These are phyloP conservation scores for Fusarium ramigenum DNA, from an alignment of 2,329 filamentous ascomycete species.

Conservation along the genomic window DNA sequence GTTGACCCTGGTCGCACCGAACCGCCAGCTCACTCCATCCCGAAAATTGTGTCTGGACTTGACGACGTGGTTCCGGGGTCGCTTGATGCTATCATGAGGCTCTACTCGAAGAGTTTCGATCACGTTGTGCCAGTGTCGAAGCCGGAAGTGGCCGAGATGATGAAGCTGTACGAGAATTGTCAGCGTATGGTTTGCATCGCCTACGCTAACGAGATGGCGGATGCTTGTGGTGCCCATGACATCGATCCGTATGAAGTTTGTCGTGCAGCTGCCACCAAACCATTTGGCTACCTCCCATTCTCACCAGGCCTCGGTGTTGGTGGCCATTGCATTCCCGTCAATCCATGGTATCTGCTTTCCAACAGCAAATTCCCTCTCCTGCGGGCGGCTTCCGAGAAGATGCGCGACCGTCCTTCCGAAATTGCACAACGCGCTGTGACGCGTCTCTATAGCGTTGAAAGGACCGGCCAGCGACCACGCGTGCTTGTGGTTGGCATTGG, in stretches of 20 bases:
- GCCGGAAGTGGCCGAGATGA: conserved; percentile 67
- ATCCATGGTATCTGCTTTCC: conserved; percentile 62
- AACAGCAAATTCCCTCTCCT: conserved; percentile 59
- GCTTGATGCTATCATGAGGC: conserved; percentile 52
- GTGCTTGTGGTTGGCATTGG: conserved; percentile 59
- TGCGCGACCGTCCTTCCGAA: conserved; percentile 53
- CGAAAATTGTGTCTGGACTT: conserved; percentile 64
- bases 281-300: conserved; percentile 62
- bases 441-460: conserved; percentile 36
- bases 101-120: conserved; percentile 61
- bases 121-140: conserved; percentile 58
- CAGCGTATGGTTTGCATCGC: conserved; percentile 65
- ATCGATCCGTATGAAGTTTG: conserved; percentile 63
- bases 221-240: conserved; percentile 56
- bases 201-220: conserved; percentile 66
- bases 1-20: conserved; percentile 61
- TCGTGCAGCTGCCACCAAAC: conserved; percentile 59
- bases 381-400: conserved; percentile 54
- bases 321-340: conserved; percentile 66
- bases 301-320: conserved; percentile 61
- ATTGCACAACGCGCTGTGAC: conserved; percentile 51
- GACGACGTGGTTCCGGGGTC: conserved; percentile 58
- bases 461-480: conserved; percentile 32
- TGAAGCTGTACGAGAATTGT: conserved; percentile 67
- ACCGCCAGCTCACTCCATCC: conserved; percentile 55